phyloP scores from a whole-genome alignment of 1,139 yeast genomes.

The Yamadazyma mexicana region DNA sequence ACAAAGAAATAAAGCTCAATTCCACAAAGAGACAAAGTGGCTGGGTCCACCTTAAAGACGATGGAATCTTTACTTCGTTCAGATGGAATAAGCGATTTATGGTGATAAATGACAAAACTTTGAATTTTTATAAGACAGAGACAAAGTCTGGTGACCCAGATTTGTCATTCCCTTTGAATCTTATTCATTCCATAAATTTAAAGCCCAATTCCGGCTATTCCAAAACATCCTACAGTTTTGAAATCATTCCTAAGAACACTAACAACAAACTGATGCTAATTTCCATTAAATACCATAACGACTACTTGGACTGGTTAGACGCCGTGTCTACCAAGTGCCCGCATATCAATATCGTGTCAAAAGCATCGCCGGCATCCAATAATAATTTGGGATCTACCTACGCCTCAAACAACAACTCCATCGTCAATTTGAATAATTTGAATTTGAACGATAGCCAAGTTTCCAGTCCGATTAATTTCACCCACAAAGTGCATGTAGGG shows the following conservation, averaged over 20 bases:
- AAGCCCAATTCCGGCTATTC: conserved; percentile 47
- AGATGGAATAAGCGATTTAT: conserved; percentile 90
- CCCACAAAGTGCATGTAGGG: conserved; percentile 65
- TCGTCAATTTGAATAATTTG: conserved; percentile 4
- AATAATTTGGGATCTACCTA: background rate
- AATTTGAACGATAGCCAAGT: conserved; percentile 38
- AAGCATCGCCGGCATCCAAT: conserved; percentile 2
- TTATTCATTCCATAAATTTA: conserved; percentile 39
- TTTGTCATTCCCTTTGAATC: conserved; percentile 40
- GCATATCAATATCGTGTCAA: conserved; percentile 31
- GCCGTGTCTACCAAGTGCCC: conserved; percentile 88
- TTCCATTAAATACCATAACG: conserved; percentile 76
- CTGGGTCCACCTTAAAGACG: conserved; percentile 92
- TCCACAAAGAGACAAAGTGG: conserved; percentile 52
- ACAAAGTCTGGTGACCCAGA: conserved; percentile 27
- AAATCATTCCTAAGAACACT: conserved; percentile 60
- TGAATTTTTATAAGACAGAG: conserved; percentile 77
- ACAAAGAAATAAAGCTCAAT: conserved; percentile 21
- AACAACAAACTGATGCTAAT: conserved; percentile 67
- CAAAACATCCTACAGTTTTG: conserved; percentile 72
- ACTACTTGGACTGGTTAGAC: conserved; percentile 88
- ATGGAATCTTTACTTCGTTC: conserved; percentile 75
- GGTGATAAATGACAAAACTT: conserved; percentile 70
- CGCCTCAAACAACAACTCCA: background rate
- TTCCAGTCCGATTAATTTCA: conserved; percentile 76